These are phyloP conservation scores for Suillus clintonianus DNA, from an alignment of 768 basidiomycete species.

Conservation along the genomic window DNA sequence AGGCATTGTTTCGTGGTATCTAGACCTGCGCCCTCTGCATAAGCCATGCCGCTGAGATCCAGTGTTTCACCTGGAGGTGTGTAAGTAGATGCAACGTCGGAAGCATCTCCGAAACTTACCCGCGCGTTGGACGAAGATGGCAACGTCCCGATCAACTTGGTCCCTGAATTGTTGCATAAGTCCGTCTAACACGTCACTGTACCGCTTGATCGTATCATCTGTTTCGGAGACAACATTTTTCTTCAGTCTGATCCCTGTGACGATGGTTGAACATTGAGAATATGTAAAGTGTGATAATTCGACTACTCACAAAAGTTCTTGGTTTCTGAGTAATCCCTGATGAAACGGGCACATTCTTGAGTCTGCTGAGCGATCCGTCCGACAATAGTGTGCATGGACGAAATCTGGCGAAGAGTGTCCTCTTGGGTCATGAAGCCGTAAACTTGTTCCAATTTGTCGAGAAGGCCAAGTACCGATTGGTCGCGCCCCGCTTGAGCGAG, in stretches of 20 bases:
- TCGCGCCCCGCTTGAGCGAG: constrained; percentile 5
- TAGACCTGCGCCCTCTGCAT: constrained; percentile 3
- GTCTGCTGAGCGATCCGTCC: constrained; percentile 14
- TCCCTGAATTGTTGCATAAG: constrained; percentile 5
- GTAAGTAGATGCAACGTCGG: neutral
- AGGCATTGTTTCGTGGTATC: constrained; percentile 17
- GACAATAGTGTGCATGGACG: neutral
- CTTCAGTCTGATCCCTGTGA: neutral
- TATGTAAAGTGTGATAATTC: neutral
- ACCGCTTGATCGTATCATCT: neutral
- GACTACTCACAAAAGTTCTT: constrained; percentile 21
- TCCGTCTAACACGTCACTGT: neutral
- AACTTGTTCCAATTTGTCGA: neutral
- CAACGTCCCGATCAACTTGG: constrained; percentile 1
- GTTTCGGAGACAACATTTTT: neutral
- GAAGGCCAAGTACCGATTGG: neutral
- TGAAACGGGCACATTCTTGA: constrained; percentile 27
- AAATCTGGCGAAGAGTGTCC: neutral
- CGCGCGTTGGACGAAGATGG: neutral
- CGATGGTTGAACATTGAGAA: neutral
- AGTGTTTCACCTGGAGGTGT: too few relatives aligned
- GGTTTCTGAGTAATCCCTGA: constrained; percentile 24
- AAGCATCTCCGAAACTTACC: neutral
- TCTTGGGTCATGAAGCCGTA: neutral
- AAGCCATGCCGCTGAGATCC: neutral